phyloP scores from a whole-genome alignment of 1,139 yeast genomes.

The Geotrichum siamense region DNA sequence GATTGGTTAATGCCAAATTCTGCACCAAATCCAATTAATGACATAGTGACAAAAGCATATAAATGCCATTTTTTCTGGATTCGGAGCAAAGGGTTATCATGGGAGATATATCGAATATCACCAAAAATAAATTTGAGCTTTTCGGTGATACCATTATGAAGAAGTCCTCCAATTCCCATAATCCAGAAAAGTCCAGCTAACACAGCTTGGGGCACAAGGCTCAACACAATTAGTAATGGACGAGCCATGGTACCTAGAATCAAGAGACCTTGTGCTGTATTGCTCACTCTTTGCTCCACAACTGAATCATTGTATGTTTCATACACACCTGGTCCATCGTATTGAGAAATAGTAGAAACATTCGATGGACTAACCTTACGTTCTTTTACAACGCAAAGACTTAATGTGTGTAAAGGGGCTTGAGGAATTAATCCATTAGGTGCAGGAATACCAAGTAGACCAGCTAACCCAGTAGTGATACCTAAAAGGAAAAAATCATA shows the following conservation, averaged over 20 bases:
- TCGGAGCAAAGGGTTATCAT: conserved; percentile 31
- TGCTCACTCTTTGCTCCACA: conserved; percentile 84
- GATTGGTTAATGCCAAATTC: conserved; percentile 86
- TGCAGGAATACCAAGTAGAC: conserved; percentile 84
- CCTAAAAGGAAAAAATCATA: conserved; percentile 88
- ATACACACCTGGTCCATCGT: conserved; percentile 32
- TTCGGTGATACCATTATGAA: conserved; percentile 56
- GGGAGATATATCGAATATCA: conserved; percentile 41
- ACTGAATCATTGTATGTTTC: conserved; percentile 38
- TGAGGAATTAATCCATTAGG: conserved; percentile 97
- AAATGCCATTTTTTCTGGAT: conserved; percentile 37
- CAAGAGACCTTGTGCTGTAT: conserved; percentile 74
- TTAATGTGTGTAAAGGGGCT: conserved; percentile 86
- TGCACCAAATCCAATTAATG: conserved; percentile 55
- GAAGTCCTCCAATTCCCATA: conserved; percentile 81
- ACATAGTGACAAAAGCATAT: conserved; percentile 48
- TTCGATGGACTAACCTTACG: background rate
- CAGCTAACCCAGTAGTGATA: conserved; percentile 77
- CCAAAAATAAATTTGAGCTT: conserved; percentile 57
- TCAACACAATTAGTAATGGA: conserved; percentile 73
- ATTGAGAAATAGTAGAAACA: background rate
- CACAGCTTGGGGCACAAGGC: conserved; percentile 89
- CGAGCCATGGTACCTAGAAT: conserved; percentile 85
- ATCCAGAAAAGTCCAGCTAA: conserved; percentile 86
- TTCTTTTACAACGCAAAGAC: conserved; percentile 49